Evolutionary conservation across 129 eudicot genomes (phyloP), one percentile per base, ranked within the genome.

Genomic region (Artemisia argyi): DNA sequence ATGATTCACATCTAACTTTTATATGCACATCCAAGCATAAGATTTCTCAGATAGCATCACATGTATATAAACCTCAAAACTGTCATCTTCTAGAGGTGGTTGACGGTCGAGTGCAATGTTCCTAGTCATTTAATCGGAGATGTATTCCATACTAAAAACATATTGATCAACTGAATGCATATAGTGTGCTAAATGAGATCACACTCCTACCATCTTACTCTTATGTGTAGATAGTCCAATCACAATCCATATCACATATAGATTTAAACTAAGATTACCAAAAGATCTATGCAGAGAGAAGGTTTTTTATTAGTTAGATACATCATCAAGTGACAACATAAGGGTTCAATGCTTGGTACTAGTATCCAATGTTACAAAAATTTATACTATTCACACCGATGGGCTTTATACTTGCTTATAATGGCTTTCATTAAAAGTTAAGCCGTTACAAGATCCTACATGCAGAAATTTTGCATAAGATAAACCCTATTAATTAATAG

Each of bases 401-500:
- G 15, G 14, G 49, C 17, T 47, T 60, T 30, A 22, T 15, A 32
- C 61, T 28, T 49, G 69, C 69, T 47, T 61, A 19, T 44, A 58
- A 59, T 9, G 47, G 76, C 26, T 14, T 17, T 9, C 66, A 16
- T 3, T 30, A 16, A 48, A 60, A 60, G 68, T 60, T 72, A 61
- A 10, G 9, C n/a, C 18, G 18, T 56, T 71, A 28, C 55, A 71
- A 56, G 18, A 71, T 57, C 44, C 19, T 26, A 73, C 3, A 61
- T 4, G 50, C 14, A 17, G 30, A 49, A 61, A 5, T 12, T 5
- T 17, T 16, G 47, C 57, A 46, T 14, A 44, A 16, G 55, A 15
- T n/a, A 58, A 26, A 64, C 14, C 64, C 30, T 63, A 47, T 64
- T 63, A 74, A 53, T 24, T 48, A 35, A 62, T 47, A 56, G 69